Evolutionary conservation across 805 yeast species (phyloP), one percentile per base, ranked within the genome.

Genomic region (Yamadazyma laniorum): DNA sequence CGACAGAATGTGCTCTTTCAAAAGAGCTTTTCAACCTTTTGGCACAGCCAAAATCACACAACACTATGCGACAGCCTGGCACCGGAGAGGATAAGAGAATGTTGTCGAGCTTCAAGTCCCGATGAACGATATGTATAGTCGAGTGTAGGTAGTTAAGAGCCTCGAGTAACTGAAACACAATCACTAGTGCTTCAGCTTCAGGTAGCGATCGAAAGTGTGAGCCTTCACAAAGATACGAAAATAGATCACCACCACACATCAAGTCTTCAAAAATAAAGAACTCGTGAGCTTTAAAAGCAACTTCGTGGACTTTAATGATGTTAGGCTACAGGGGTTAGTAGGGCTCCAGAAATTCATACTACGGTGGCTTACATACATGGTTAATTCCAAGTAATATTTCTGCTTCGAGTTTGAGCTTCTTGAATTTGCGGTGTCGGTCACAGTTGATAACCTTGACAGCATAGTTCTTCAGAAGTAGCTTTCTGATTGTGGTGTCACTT

Each of bases 11-110:
- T 66, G 75, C 69, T 38, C 79, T 56, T 40, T 62, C n/a, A n/a
- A n/a, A n/a, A n/a, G 50, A 18, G 42, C 57, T 5, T 54, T 23
- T 34, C 29, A 28, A 30, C 32, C 23, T 17, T 38, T 59, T 63
- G 0, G 73, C 72, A 28, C 64, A 61, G 0, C 90, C 90, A 59
- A 84, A 83, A 58, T 84, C 91, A 7, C 85, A 85, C 17, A 83
- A 52, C 2, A 79, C 71, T 26, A 83, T 56, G 43, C 72, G 68
- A 0, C 83, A 62, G 32, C 72, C 72, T 2, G 77, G 75, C 16
- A 68, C 61, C 5, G 84, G 82, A 0, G 74, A 58, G 30, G 69
- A 73, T 28, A 80, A 59, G 23, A 83, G 58, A 17, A 84, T 70
- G 46, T 84, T 84, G 44, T 82, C 90, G 25, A 81, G 35, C 38